phyloP scores from a whole-genome alignment of 331 rosid species.

The Saraca asoca region DNA sequence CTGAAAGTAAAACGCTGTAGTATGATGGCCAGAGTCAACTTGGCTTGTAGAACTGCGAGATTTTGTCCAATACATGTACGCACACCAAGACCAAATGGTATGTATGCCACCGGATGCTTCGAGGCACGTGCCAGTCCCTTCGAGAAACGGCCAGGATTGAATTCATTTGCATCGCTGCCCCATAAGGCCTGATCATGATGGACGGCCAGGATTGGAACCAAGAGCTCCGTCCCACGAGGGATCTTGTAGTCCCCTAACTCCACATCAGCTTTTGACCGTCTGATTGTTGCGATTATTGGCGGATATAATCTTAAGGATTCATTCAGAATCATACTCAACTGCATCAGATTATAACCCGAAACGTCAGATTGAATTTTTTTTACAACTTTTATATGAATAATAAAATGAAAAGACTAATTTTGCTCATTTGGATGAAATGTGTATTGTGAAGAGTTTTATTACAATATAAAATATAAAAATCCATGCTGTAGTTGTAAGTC shows the following conservation, averaged over 20 bases:
- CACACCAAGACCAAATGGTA: constrained; percentile 82
- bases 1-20: constrained; percentile 83
- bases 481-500: too few relatives aligned
- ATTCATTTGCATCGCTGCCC: constrained; percentile 86
- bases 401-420: constrained; percentile 11
- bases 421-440: background rate
- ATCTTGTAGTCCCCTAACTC: constrained; percentile 67
- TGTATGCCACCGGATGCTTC: constrained; percentile 67
- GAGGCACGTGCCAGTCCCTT: constrained; percentile 74
- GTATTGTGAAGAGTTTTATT: too few relatives aligned
- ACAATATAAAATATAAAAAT: too few relatives aligned
- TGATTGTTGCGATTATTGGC: constrained; percentile 73
- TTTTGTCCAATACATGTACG: constrained; percentile 91
- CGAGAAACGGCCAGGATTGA: constrained; percentile 77
- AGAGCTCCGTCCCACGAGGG: constrained; percentile 78
- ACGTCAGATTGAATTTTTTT: too few relatives aligned
- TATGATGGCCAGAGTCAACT: constrained; percentile 71
- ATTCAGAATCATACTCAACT: constrained; percentile 81
- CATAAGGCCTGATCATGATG: constrained; percentile 77
- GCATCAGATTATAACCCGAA: constrained; percentile 39
- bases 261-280: constrained; percentile 71
- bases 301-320: constrained; percentile 84
- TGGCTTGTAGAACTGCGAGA: constrained; percentile 77
- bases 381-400: too few relatives aligned
- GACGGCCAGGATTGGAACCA: constrained; percentile 84